Conservation (phyloP, 495 filamentous ascomycete species). For the Penicillium bialowiezense region DNA sequence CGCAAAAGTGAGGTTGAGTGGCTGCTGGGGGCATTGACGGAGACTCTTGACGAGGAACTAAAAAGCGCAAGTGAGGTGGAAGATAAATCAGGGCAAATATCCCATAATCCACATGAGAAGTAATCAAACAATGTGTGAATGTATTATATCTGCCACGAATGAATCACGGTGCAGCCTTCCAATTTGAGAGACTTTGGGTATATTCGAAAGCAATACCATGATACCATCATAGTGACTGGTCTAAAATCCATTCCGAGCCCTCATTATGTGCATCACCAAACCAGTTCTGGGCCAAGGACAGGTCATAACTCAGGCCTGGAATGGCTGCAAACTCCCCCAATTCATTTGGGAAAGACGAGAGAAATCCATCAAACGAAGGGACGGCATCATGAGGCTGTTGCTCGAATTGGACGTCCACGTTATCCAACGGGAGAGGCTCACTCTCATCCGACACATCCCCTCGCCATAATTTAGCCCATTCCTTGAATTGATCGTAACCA, state of each 20-base stretch:
- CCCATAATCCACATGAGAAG: no score
- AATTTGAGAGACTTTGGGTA: no score
- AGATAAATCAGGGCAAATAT: no score
- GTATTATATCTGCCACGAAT: no score
- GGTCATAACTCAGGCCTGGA: slow-evolving; percentile 2
- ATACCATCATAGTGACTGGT: slow-evolving; percentile 5
- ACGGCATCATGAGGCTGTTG: not conserved
- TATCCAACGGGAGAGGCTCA: not conserved
- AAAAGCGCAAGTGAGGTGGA: slow-evolving; percentile 27
- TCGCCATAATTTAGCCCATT: slow-evolving; percentile 17
- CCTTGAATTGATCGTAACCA: slow-evolving; percentile 10
- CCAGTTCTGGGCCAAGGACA: slow-evolving; percentile 1
- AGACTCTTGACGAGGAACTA: slow-evolving; percentile 53
- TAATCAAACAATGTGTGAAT: no score
- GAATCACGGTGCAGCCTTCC: no score
- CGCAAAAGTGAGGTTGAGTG: slow-evolving; percentile 73
- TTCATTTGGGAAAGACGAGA: slow-evolving; percentile 19
- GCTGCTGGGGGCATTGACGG: slow-evolving; percentile 66
- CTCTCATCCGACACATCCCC: not conserved
- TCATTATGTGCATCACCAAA: not conserved
- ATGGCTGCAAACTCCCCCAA: slow-evolving; percentile 14
- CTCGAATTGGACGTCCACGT: not conserved
- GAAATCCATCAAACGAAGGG: slow-evolving; percentile 17
- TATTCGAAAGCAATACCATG: slow-evolving; percentile 4
- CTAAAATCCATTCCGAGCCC: not conserved